Conservation (phyloP, 768 basidiomycete species). For the Cystobasidium tubakii region DNA sequence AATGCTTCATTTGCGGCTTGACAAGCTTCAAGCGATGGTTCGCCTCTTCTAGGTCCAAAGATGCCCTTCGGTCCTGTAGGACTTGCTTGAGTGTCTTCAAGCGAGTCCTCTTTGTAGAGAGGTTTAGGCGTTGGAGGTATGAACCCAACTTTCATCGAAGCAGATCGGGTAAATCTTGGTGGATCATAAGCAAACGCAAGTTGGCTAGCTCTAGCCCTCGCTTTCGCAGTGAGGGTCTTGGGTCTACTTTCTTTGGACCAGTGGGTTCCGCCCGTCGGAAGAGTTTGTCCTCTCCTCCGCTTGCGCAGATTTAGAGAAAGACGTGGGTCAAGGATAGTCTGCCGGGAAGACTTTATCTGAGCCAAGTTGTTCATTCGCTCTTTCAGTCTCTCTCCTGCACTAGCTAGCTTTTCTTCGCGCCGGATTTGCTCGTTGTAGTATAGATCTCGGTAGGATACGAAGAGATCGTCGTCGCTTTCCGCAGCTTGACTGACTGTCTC, state of each 20-base stretch:
- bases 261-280: neutral
- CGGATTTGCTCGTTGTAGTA: constrained; percentile 29
- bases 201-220: neutral
- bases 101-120: constrained; percentile 9
- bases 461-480: neutral
- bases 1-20: neutral
- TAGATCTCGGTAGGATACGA: constrained; percentile 26
- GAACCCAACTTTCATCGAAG: constrained; percentile 8
- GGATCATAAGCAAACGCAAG: constrained; percentile 12
- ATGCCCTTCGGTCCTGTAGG: neutral
- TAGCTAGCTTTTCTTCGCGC: constrained; percentile 25
- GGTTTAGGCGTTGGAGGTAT: neutral
- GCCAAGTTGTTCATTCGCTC: constrained; percentile 17
- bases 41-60: neutral
- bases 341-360: constrained; percentile 1
- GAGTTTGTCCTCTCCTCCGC: neutral
- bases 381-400: constrained; percentile 28
- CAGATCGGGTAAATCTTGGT: neutral
- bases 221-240: constrained; percentile 16
- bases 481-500: neutral
- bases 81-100: neutral
- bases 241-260: constrained; percentile 15
- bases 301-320: neutral
- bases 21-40: neutral
- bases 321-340: constrained; percentile 20